Evolutionary conservation across 2,329 filamentous ascomycete species (phyloP), one percentile per base, ranked within the genome.

Genomic region (Cercospora nicotianae): DNA sequence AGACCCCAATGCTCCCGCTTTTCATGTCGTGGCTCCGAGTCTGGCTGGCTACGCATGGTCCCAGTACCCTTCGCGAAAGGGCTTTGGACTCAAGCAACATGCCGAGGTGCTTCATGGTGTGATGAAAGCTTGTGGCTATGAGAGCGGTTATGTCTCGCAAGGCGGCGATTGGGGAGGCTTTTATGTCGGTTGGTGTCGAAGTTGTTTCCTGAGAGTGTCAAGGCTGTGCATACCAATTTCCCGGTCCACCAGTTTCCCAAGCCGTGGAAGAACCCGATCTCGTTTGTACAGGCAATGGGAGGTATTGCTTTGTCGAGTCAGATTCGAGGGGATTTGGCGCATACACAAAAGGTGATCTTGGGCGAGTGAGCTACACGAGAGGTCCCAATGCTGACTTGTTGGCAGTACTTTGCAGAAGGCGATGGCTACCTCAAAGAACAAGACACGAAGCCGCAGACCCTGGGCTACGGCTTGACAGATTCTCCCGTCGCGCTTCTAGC

Each of bases 101-200:
- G 73, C 70, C 12, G 65, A 72, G 30, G 62, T 63, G 0, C 80
- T 87, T 69, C 86, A 92, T 76, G 87, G 87, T 62, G 79, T 92
- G 6, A 93, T 93, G 90, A 79, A 86, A 10, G 83, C 84, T n/a
- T 82, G 92, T 3, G 89, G 89, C 0, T 92, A 90, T 74, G 71
- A 82, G 9, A 48, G 39, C 1, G 80, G 87, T 78, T 90, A 89
- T 67, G 75, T 79, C 1, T 79, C 81, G 10, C 80, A 91, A 77
- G 89, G 88, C 71, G 90, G 90, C 30, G 90, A 92, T 73, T 92
- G 89, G 89, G 90, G 90, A 23, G 87, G 83, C 74, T 83, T 83
- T 85, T 92, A 70, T 88, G 87, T n/a, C 85, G 89, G 9, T 77
- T 83, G 20, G 83, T 92, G 65, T 85, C 85, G 0, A 74, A 84